Evolutionary conservation across 1,284 basidiomycete species (phyloP), one percentile per base, ranked within the genome.

Genomic region (Ceratobasidium sp.): DNA sequence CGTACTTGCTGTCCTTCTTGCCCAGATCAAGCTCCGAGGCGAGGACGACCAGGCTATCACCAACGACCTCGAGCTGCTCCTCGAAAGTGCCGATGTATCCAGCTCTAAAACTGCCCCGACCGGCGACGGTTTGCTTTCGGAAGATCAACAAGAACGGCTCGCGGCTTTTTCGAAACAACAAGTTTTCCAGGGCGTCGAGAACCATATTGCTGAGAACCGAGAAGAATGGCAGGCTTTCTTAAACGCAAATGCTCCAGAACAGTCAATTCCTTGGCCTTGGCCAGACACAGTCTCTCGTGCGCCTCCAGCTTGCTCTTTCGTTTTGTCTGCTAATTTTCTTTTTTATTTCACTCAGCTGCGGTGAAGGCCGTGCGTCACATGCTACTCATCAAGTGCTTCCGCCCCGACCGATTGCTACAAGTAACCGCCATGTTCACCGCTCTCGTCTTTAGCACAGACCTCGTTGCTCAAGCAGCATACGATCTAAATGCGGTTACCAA

Each of bases 1-100:
- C 73, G 92, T 97, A 84, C 87, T 98, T 30, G 95, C 94, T 0
- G 89, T 96, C 23, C 86, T 95, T 23, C 85, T 99, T 21, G 92
- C 94, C 0, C 95, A 96, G 79, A 90, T 98, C 76, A 95, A 96
- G 79, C 80, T 96, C 18, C 88, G 92, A 61, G 90, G 90, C 6
- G 79, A 87, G 7, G 92, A 92, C 76, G 89, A 92, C 61, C 79
- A 78, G 25, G 72, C 78, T 1, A 89, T 96, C 54, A 79, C 84
- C 0, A 91, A 95, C 36, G 97, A 98, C 79, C 83, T 97, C 44
- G 94, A 96, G 77, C 94, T 95, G 80, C 82, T 98, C 30, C 83
- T 98, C 40, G 95, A 98, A 78, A 90, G 92, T 75, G 91, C 92
- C 2, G 92, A 94, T 77, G 78, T 84, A 33, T 81, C 82, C 36